A percentile compares a stretch with the other conserved stretches of the same genome.
Evolutionary conservation across 1,284 basidiomycete genomes (phyloP).

Genomic region (Austroboletus rostrupii): DNA sequence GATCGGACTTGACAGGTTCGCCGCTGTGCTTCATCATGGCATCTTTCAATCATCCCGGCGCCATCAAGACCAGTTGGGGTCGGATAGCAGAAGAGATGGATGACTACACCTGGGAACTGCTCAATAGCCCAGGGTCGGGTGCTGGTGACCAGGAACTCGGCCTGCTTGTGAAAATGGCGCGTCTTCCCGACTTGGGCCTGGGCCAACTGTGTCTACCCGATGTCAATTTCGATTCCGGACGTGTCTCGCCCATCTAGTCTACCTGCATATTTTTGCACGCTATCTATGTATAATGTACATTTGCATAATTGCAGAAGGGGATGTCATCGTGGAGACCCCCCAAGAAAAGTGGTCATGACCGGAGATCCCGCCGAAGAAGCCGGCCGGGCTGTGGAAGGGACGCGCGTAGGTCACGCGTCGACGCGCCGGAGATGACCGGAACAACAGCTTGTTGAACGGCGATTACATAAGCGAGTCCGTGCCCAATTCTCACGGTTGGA

Average conservation of each 20-base stretch:
- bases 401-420: conserved; percentile 9
- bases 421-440: conserved; percentile 27
- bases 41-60: conserved; percentile 58
- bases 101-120: conserved; percentile 56
- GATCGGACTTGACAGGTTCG: conserved; percentile 47
- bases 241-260: neutral
- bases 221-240: conserved; percentile 21
- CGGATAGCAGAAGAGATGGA: conserved; percentile 63
- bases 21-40: conserved; percentile 72
- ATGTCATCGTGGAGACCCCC: conserved; percentile 14
- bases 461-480: conserved; percentile 36
- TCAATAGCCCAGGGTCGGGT: conserved; percentile 44
- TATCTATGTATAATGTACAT: conserved; percentile 15
- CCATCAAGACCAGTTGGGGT: conserved; percentile 68
- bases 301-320: neutral
- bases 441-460: conserved; percentile 30
- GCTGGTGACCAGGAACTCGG: conserved; percentile 49
- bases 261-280: too few species aligned
- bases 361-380: conserved; percentile 17
- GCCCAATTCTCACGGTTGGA: conserved; percentile 34
- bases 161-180: conserved; percentile 73
- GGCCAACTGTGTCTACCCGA: conserved; percentile 60
- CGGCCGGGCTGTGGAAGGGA: conserved; percentile 18
- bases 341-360: conserved; percentile 10
- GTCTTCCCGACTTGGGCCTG: conserved; percentile 69